These are phyloP conservation scores for Xylaria bambusicola DNA, from an alignment of 495 filamentous ascomycete species.

Conservation along the genomic window DNA sequence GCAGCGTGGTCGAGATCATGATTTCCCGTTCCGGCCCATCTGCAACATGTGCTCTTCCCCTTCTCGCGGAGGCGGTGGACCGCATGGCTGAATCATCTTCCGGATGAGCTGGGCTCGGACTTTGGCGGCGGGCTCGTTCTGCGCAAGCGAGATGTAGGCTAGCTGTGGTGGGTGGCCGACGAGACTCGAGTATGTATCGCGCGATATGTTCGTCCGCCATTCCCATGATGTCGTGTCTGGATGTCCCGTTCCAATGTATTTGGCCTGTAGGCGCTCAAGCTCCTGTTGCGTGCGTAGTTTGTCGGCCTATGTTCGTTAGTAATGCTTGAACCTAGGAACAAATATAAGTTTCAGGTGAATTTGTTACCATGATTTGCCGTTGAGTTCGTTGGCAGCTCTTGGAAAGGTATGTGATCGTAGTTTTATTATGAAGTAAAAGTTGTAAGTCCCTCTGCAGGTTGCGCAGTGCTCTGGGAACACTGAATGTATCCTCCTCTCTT, in stretches of 20 bases:
- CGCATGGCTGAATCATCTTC: constrained; percentile 91
- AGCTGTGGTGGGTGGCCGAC: constrained; percentile 88
- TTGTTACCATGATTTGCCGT: constrained; percentile 21
- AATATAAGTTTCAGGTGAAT: background rate
- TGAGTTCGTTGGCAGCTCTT: background rate
- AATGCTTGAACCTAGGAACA: background rate
- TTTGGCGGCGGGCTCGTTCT: constrained; percentile 82
- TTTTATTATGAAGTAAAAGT: no score
- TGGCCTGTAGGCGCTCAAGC: constrained; percentile 91
- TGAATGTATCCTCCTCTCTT: no score
- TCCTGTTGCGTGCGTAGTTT: constrained; percentile 97
- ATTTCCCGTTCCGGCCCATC: constrained; percentile 18
- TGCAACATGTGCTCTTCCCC: constrained; percentile 39
- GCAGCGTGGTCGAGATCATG: constrained; percentile 10
- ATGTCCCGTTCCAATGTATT: constrained; percentile 95
- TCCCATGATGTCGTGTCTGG: constrained; percentile 96
- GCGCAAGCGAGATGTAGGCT: constrained; percentile 84
- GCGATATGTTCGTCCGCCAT: constrained; percentile 89
- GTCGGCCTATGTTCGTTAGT: constrained; percentile 65
- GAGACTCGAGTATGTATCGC: constrained; percentile 79
- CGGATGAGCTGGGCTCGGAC: constrained; percentile 77
- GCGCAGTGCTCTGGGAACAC: background rate
- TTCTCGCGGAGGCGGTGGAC: constrained; percentile 73
- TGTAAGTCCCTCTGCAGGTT: no score
- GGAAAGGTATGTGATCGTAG: background rate